Evolutionary conservation across 2,329 filamentous ascomycete species (phyloP), one percentile per base, ranked within the genome.

Genomic region (Diplodia intermedia): DNA sequence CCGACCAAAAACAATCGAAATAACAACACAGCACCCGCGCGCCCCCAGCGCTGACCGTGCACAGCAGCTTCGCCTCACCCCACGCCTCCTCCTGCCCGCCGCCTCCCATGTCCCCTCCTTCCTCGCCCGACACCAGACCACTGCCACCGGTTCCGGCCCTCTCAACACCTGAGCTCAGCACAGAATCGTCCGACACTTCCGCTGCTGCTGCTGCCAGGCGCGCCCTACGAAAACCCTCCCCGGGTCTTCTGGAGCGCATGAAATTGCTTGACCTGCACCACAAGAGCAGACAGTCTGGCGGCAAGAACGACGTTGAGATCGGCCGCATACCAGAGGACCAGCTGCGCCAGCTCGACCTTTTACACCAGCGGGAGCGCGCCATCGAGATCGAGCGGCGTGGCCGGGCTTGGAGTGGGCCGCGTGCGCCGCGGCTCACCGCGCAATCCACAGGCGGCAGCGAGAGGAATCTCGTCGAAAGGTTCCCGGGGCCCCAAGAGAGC

Each of bases 311-410:
- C 40, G 84, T 86, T 62, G 79, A 81, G 74, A 84, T 92, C 73
- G 90, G 90, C 71, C 88, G 90, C 69, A 87, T 93, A 66, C 85
- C 90, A 73, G 88, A 92, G 78, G 84, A 89, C 71, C 89, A 92
- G 73, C 84, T 93, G 68, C 86, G 88, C 72, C 84, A 88, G 74
- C 85, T 93, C 73, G 90, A 93, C 80, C 83, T 87, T 72, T 86
- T 87, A 69, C 89, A 91, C 76, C 38, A 67, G 43, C 85, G 86
- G 71, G 85, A 87, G 69, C 83, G 83, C 75, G 86, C 86, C 29
- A 82, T 82, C 71, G 82, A 81, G 71, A 82, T 91, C 73, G 84
- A 89, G 78, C 85, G 89, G 75, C 86, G 89, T 74, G 90, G 90
- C 76, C 88, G 88, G 75, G 86, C 90, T 73, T 93, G 90, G 90